phyloP scores from a whole-genome alignment of 257 asterid species.

The Avicennia marina region DNA sequence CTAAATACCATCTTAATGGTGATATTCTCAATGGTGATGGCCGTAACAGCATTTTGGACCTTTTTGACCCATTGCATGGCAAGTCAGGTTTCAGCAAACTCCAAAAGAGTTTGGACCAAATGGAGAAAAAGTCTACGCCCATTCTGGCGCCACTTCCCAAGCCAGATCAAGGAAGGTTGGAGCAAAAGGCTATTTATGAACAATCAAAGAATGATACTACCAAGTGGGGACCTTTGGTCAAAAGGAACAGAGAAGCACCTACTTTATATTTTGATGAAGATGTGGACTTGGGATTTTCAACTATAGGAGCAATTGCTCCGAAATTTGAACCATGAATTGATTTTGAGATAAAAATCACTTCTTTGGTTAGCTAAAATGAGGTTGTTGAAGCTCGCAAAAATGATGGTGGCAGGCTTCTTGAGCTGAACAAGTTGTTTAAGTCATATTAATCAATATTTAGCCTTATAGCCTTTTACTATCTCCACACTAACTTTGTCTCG shows the following conservation, averaged over 20 bases:
- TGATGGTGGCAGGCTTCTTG: conserved; percentile 95
- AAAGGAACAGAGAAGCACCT: conserved; percentile 86
- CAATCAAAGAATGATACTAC: conserved; percentile 59
- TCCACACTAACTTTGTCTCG: too few species aligned
- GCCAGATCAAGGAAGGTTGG: conserved; percentile 58
- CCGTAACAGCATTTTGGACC: conserved; percentile 61
- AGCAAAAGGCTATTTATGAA: conserved; percentile 60
- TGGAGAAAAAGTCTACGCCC: conserved; percentile 48
- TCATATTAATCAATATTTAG: not conserved
- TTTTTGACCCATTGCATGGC: conserved; percentile 64
- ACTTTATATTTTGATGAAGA: conserved; percentile 76
- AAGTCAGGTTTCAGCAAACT: conserved; percentile 54
- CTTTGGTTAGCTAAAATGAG: conserved; percentile 52
- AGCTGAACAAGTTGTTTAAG: conserved; percentile 66
- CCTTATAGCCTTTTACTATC: too few species aligned
- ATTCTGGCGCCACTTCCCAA: conserved; percentile 67
- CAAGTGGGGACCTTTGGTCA: conserved; percentile 76
- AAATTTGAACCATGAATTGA: conserved; percentile 84
- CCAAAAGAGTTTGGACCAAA: conserved; percentile 37
- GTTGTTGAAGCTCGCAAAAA: conserved; percentile 75
- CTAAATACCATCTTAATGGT: conserved; percentile 72
- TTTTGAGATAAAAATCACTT: conserved; percentile 83
- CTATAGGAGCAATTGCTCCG: conserved; percentile 89
- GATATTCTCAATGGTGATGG: conserved; percentile 72
- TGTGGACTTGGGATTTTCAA: conserved; percentile 59